Base-by-base conservation (phyloP, 1,284 basidiomycete genomes). In the Tetrapyrgos nigripes region DNA sequence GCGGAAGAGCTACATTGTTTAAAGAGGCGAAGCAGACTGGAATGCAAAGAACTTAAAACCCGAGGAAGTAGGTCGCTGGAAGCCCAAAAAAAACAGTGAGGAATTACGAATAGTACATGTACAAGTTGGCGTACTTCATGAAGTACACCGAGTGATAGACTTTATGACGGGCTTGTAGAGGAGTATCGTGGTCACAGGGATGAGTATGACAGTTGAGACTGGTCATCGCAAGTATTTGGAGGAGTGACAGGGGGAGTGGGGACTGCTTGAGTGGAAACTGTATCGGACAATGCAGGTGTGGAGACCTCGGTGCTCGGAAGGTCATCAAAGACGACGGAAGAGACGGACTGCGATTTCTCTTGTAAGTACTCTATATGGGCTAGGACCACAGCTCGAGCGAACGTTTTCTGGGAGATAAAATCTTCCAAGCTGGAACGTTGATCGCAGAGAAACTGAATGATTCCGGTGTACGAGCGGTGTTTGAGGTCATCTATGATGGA, bases 401-500 rank as follows among this genome's bases (percentile, higher is more conserved):
- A 9, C 5, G 37, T n/a, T 40, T 40, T 40, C 17, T 40, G 37
- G 17, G 37, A 40, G 17, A 40, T 17, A 50, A 29, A 50, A 14
- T 28, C 48, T 19, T 50, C 48, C 19, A 50, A 21, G 27, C 21
- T 29, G 17, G 48, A 50, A n/a, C 19, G 27, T 50, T 50, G 14
- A 11, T 28, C 27, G n/a, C 14, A 17, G 17, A 50, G 27, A n/a
- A 31, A 55, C 37, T 47, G 45, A 29, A 24, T 24, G 10, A 46
- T 8, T 24, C 44, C 45, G 10, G 29, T 45, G 17, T 40, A n/a
- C 5, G 37, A 11, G 17, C 53, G 53, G 17, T 47, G 24, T 21
- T 33, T 55, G 28, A 37, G 24, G 17, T 48, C 26, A 29, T 55
- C 46, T n/a, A 55, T 45, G 9, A 55, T 26, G 11, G 44, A n/a